A percentile compares a stretch with the other conserved stretches of the same genome.
These are phyloP conservation scores for Dalbergia oliveri DNA, from an alignment of 306 rosid genomes.

Conservation along the genomic window DNA sequence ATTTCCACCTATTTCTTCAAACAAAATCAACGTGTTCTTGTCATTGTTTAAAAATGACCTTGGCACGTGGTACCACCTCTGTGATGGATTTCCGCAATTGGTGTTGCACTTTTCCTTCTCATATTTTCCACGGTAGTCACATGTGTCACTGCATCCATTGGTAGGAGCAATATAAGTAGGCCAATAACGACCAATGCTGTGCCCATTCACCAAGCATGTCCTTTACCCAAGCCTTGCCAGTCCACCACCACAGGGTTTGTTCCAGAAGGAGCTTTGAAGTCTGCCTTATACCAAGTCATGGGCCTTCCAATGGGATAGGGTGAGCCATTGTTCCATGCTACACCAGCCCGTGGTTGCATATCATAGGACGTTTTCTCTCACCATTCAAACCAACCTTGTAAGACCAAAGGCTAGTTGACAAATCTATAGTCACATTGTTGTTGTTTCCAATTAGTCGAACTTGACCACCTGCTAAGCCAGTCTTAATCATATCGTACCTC, in stretches of 20 bases:
- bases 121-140: conserved; percentile 32
- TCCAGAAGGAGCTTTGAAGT: conserved; percentile 15
- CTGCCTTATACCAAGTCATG: conserved; percentile 20
- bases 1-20: conserved; percentile 43
- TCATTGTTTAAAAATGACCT: conserved; percentile 32
- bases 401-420: not conserved
- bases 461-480: conserved; percentile 33
- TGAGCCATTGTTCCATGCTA: not conserved
- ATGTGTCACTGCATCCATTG: conserved; percentile 21
- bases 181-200: conserved; percentile 42
- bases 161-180: not conserved
- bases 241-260: conserved; percentile 44
- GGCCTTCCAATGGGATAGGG: not conserved
- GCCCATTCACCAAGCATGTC: conserved; percentile 47
- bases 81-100: conserved; percentile 14
- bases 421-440: not conserved
- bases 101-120: not conserved
- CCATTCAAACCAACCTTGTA: conserved; percentile 40
- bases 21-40: conserved; percentile 31
- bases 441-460: conserved; percentile 7
- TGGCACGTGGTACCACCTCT: conserved; percentile 45
- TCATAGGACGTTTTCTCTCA: not conserved
- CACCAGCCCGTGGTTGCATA: not conserved
- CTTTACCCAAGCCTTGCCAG: conserved; percentile 39
- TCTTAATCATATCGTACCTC: not conserved